phyloP scores from a whole-genome alignment of 108 stramenopile species.

The Schizochytrium sp. region DNA sequence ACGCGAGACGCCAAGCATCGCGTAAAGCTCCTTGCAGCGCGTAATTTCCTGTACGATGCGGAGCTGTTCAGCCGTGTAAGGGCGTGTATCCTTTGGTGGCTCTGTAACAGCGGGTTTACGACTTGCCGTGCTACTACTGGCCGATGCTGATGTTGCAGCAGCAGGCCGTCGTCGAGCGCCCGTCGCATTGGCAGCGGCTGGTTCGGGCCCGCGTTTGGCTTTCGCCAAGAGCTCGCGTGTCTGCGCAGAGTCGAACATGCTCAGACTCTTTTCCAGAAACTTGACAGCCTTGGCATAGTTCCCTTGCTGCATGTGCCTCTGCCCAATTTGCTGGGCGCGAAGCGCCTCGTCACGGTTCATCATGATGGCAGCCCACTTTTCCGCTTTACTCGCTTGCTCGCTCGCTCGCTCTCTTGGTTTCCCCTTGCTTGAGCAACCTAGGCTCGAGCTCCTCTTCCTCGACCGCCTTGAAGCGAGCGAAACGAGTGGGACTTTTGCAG shows the following conservation, averaged over 20 bases:
- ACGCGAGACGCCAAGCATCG: background rate
- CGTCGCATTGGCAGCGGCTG: background rate
- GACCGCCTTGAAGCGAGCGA: too few relatives aligned
- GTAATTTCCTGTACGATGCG: background rate
- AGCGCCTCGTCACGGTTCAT: background rate
- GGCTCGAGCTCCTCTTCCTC: background rate
- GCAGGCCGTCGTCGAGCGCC: background rate
- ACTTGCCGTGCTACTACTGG: background rate
- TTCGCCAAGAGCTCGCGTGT: background rate
- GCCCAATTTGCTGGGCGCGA: background rate
- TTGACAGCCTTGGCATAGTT: background rate
- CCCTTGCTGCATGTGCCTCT: background rate
- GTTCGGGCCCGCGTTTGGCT: background rate
- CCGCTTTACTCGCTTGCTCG: too few relatives aligned
- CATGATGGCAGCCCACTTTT: background rate
- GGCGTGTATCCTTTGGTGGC: background rate
- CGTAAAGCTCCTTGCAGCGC: conserved; percentile 19
- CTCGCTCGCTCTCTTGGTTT: too few relatives aligned
- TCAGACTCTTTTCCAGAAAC: background rate
- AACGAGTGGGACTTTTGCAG: too few relatives aligned
- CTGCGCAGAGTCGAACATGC: background rate
- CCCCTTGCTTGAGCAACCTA: too few relatives aligned
- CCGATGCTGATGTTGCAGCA: background rate
- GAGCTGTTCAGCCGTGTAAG: background rate
- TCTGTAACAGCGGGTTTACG: background rate